These are phyloP conservation scores for Epithele typhae DNA, from an alignment of 768 basidiomycete genomes.

Conservation along the genomic window DNA sequence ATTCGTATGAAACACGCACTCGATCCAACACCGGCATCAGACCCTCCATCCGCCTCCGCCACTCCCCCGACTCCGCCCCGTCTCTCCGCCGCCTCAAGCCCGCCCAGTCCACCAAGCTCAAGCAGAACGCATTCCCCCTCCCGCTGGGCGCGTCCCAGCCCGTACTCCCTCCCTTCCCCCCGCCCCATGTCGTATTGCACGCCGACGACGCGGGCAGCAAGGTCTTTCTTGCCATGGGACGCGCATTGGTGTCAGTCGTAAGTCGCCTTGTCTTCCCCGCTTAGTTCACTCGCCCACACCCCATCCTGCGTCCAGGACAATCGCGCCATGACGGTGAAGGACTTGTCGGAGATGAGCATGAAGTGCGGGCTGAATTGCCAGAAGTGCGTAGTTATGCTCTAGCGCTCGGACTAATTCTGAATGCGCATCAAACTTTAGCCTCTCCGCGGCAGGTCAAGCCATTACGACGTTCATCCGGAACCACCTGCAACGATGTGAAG, in stretches of 20 bases:
- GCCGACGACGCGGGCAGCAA: constrained; percentile 70
- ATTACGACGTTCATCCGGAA: constrained; percentile 80
- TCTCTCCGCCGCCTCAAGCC: constrained; percentile 30
- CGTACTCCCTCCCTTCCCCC: constrained; percentile 47
- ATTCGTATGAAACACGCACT: constrained; percentile 52
- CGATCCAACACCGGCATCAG: constrained; percentile 49
- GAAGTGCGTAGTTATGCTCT: constrained; percentile 48
- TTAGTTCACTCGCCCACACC: too few species aligned
- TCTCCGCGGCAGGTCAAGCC: constrained; percentile 75
- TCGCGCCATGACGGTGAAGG: constrained; percentile 83
- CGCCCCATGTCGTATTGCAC: constrained; percentile 62
- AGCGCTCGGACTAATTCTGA: constrained; percentile 6
- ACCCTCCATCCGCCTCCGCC: constrained; percentile 47
- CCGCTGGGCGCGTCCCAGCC: constrained; percentile 12
- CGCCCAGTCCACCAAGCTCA: constrained; percentile 23
- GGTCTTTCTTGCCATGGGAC: constrained; percentile 69
- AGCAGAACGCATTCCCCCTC: constrained; percentile 3
- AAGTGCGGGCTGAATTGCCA: constrained; percentile 66
- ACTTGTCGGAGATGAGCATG: constrained; percentile 70
- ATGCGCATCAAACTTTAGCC: constrained; percentile 34
- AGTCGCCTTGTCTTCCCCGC: constrained; percentile 25
- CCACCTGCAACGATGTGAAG: constrained; percentile 68
- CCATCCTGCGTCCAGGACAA: constrained; percentile 61
- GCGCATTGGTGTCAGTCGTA: constrained; percentile 71
- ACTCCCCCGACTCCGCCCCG: constrained; percentile 34